Evolutionary conservation across 441 rosid species (phyloP), one percentile per base, ranked within the genome.

Genomic region (Gossypium schwendimanii): DNA sequence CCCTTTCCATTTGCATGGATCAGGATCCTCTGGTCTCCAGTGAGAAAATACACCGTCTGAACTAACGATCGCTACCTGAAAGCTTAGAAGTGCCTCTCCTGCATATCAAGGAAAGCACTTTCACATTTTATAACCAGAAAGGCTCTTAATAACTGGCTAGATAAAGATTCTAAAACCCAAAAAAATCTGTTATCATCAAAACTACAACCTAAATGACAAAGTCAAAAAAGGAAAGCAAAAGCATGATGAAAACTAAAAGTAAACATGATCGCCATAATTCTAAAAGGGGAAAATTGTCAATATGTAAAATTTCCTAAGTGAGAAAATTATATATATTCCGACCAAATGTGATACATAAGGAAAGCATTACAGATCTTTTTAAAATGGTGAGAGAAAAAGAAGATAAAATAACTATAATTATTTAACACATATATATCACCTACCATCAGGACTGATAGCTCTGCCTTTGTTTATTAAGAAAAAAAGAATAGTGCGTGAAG

Each of bases 11-110:
- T 80, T 82, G 85, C 99, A 96, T 57, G 99, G 99, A 65, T 96
- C 96, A 14, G 95, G 87, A 88, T 93, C 99, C 86, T 96, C 99
- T 0, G 98, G 98, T 76, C 97, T 90, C 98, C 98, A 96, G 23
- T 81, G 82, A 80, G 78, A 83, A 73, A 93, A 88, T 54, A 87
- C 63, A 70, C 90, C 87, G 82, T 96, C 93, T 44, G 97, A 91
- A 63, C 81, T 81, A 76, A 67, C 76, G 76, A 91, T 82, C 55
- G 88, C 88, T 68, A 77, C 78, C 84, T 83, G 87, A 84, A 96
- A 96, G 86, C 82, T 91, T 71, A 90, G 71, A 79, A 96, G 98
- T 3, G 80, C 97, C 88, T 90, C 97, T 59, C 98, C 99, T 95
- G 65, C 74, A 76, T 63, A 50, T 54, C 31, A 74, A 3, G 60